Base-by-base conservation (phyloP, 2,329 filamentous ascomycete species). In the Colletotrichum coccodes region DNA sequence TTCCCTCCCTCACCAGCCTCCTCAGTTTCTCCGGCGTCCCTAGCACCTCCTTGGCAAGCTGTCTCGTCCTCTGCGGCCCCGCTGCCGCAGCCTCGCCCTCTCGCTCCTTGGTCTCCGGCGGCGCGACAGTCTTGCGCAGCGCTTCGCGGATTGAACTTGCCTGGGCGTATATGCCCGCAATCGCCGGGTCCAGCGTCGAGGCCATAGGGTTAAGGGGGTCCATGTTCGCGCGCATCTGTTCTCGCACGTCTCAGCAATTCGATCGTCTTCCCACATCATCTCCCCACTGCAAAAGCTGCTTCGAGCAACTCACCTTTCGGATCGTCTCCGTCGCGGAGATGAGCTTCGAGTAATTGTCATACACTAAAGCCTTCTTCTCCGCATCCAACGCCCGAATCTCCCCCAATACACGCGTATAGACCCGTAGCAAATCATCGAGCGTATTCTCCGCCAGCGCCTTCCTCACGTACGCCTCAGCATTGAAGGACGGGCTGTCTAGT, bases 241-340 rank as follows among this genome's bases (percentile, higher is more conserved):
- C 5, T 16, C 14, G 18, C 9, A 7, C n/a, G 30, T 56, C 30
- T 64, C 30, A 68, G 53, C 28, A 30, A 36, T 12, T 28, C 7
- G 6, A 18, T n/a, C 16, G 9, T 52, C 18, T 6, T 52, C 16
- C 7, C 32, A 16, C 47, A n/a, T 52, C n/a, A 2, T n/a, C 7
- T 18, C n/a, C n/a, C n/a, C n/a, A n/a, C n/a, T 6, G 21, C 23
- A 16, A 23, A 34, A 16, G 3, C 4, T 3, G 32, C 12, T n/a
- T 36, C 12, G 14, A 36, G 12, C 30, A 7, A 71, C 79, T 26
- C 73, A 89, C 89, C 82, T 93, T 94, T 57, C 93, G 89, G 75
- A 99, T 99, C 3, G 95, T 98, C 80, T 97, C 95, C 12, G 97
- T 98, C 1, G 96, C 96, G n/a, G 92, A 89, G 73, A 99, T 98